These are phyloP conservation scores for Hypoxylon sp. DNA, from an alignment of 2,329 filamentous ascomycete species.

Conservation along the genomic window DNA sequence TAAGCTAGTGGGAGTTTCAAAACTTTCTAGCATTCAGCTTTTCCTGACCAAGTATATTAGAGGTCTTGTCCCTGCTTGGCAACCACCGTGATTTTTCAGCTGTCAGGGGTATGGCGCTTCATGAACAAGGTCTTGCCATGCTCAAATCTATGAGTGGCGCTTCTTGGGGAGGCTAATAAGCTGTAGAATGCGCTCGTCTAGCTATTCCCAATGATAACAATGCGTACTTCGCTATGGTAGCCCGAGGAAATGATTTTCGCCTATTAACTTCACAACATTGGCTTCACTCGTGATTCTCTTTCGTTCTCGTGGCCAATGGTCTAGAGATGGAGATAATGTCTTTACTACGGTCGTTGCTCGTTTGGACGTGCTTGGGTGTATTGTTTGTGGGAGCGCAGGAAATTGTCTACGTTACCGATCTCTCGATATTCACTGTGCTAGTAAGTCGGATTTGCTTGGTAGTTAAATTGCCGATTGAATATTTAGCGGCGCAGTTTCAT, in stretches of 20 bases:
- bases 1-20: conserved; percentile 25
- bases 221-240: conserved; percentile 2
- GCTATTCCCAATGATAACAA: conserved; percentile 7
- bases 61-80: conserved; percentile 31
- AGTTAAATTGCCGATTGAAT: background rate
- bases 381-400: conserved; percentile 44
- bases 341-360: conserved; percentile 25
- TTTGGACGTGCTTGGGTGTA: conserved; percentile 34
- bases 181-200: conserved; percentile 1
- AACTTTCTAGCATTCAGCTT: conserved; percentile 27
- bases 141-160: conserved; percentile 1
- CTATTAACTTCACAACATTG: background rate
- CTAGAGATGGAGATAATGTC: conserved; percentile 21
- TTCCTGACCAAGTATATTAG: conserved; percentile 24
- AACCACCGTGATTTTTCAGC: conserved; percentile 36
- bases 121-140: conserved; percentile 18
- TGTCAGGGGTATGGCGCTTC: conserved; percentile 43
- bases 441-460: conserved; percentile 43
- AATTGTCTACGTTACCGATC: conserved; percentile 54
- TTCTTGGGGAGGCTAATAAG: conserved; percentile 12
- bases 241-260: background rate
- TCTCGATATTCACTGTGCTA: conserved; percentile 52
- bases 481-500: background rate
- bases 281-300: background rate
- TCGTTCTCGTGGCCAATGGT: background rate